Evolutionary conservation across 2,329 filamentous ascomycete species (phyloP), one percentile per base, ranked within the genome.

Genomic region (Ophiostoma montium): DNA sequence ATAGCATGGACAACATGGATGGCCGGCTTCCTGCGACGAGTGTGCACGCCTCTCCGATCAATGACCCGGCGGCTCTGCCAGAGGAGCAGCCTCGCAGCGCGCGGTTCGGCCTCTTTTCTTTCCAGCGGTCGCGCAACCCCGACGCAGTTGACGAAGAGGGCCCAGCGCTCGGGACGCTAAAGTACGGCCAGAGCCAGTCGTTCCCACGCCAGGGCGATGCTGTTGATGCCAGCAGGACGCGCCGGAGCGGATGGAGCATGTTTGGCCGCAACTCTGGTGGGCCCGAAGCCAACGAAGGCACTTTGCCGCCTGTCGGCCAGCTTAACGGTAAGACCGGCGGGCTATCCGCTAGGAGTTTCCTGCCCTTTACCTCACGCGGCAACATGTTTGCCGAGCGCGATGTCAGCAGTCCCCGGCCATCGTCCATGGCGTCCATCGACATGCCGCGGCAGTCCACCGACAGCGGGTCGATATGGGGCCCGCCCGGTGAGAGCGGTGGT

Each of bases 381-480:
- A 47, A 27, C 27, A 61, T 70, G 10, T 68, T 71, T 44, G 71
- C 75, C 19, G 76, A 80, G 16, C 67, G 73, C 35, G 75, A 79
- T 38, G 67, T 70, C 3, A 70, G 71, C 60, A 72, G 74, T 60
- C 81, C 84, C 1, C 70, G 84, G 16, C 83, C 84, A 12, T 70
- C 76, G 1, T 85, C 82, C 2, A 82, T 83, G 52, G 76, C 78
- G 13, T 85, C 82, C 0, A 73, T 72, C 5, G 82, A 86, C 51
- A 70, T 89, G 47, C 83, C 85, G 2, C 74, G 86, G 44, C 86
- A 86, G 6, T 89, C 85, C 1, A 84, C 83, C 1, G 86, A 92
- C 53, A 86, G 81, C 54, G 76, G 80, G 44, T 84, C 82, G 21
- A 85, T 88, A 53, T 86, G 84, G 65, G 83, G 80, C 61, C 72